Percentiles rank a stretch among this genome's conserved stretches.
Conservation (phyloP, 2,329 filamentous ascomycete genomes). For the Sporothrix brunneoviolacea region DNA sequence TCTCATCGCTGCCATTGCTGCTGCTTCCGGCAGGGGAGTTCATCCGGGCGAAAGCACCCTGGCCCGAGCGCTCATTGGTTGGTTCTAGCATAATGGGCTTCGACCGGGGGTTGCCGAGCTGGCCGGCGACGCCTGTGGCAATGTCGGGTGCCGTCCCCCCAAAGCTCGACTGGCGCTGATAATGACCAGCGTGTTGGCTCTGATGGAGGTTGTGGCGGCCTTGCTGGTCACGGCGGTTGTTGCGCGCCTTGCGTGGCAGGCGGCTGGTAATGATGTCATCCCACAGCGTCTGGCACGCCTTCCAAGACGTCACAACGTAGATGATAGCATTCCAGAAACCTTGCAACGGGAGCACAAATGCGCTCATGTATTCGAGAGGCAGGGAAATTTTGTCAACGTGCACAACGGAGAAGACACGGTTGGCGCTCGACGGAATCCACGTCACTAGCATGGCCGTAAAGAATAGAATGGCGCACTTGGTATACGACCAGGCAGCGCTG, state of each 20-base stretch:
- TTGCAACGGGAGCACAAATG: slow-evolving; percentile 71
- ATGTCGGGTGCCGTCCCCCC: background rate
- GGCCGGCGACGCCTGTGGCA: background rate
- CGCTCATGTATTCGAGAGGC: slow-evolving; percentile 61
- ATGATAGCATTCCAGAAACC: slow-evolving; percentile 81
- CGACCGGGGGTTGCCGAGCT: background rate
- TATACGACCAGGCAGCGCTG: slow-evolving; percentile 61
- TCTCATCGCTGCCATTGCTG: slow-evolving; percentile 15
- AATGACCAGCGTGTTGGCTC: background rate
- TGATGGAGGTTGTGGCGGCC: slow-evolving; percentile 19
- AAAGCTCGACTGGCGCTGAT: slow-evolving; percentile 10
- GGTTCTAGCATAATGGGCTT: background rate
- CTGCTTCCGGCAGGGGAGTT: slow-evolving; percentile 1
- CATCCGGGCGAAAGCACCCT: background rate
- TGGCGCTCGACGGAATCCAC: slow-evolving; percentile 71
- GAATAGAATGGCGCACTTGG: slow-evolving; percentile 64
- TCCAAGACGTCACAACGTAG: slow-evolving; percentile 64
- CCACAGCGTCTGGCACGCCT: slow-evolving; percentile 49
- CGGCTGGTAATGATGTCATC: slow-evolving; percentile 27
- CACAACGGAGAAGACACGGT: slow-evolving; percentile 65
- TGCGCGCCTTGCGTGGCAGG: slow-evolving; percentile 16
- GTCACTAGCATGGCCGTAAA: slow-evolving; percentile 65
- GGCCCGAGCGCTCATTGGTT: background rate
- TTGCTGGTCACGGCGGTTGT: slow-evolving; percentile 2
- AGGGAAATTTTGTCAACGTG: slow-evolving; percentile 46